These are phyloP conservation scores for Monosporascus sp. DNA, from an alignment of 2,329 filamentous ascomycete genomes.

Conservation along the genomic window DNA sequence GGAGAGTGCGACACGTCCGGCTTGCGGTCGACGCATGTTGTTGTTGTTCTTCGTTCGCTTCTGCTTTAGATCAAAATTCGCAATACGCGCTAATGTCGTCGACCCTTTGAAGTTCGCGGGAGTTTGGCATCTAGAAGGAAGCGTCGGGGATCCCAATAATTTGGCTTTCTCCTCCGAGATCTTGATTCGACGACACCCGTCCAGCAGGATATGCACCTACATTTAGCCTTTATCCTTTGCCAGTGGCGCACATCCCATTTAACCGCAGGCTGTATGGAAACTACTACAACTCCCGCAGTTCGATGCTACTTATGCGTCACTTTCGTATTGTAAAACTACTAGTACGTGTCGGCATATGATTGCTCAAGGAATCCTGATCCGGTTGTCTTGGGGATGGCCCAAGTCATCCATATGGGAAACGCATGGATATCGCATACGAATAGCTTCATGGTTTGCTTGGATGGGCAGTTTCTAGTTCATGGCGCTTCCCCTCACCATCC, in stretches of 20 bases:
- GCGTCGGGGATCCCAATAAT: neutral
- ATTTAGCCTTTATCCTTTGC: slow-evolving; percentile 9
- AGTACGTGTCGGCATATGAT: too few relatives aligned
- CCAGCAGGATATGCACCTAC: neutral
- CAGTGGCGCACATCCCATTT: slow-evolving; percentile 2
- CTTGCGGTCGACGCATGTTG: slow-evolving; percentile 2
- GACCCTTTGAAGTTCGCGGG: neutral
- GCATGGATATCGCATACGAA: neutral
- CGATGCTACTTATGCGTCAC: slow-evolving; percentile 2
- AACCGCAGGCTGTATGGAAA: slow-evolving; percentile 10
- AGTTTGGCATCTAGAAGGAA: neutral
- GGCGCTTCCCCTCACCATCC: neutral
- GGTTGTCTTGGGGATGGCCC: too few relatives aligned
- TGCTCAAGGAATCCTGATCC: too few relatives aligned
- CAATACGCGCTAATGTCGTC: neutral
- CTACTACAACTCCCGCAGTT: slow-evolving; percentile 2
- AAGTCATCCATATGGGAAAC: too few relatives aligned
- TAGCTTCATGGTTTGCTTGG: neutral
- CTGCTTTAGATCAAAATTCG: neutral
- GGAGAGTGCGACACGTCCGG: neutral
- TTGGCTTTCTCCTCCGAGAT: neutral
- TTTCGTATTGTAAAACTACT: neutral
- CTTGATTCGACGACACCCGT: neutral
- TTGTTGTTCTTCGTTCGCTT: neutral
- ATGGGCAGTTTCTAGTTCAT: too few relatives aligned